Evolutionary conservation across 139 green algal species (phyloP).

Genomic region (Volvox reticuliferus): DNA sequence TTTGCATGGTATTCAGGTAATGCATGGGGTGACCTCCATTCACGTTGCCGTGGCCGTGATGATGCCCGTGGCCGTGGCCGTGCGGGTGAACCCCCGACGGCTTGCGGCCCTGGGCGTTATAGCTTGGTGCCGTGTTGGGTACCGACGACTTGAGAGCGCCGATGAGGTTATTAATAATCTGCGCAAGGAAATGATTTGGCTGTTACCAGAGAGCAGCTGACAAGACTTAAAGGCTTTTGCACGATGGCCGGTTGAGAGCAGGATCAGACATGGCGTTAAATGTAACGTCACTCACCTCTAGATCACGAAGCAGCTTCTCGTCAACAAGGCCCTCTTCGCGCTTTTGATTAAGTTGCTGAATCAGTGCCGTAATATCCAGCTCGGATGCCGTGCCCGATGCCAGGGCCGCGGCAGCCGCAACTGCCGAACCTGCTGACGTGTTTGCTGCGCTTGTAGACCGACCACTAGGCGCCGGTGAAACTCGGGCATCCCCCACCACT

Average conservation of each 20-base stretch:
- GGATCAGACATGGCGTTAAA: too few relatives aligned
- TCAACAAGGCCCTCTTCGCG: constrained; percentile 63
- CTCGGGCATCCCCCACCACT: neutral
- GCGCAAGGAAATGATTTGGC: neutral
- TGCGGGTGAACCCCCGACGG: neutral
- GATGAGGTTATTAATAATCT: constrained; percentile 67
- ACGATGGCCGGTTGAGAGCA: too few relatives aligned
- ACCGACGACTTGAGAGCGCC: constrained; percentile 47
- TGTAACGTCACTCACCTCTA: constrained; percentile 13
- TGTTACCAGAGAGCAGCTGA: too few relatives aligned
- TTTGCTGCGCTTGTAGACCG: neutral
- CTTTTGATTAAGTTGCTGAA: constrained; percentile 56
- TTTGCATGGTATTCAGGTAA: neutral
- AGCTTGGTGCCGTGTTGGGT: constrained; percentile 29
- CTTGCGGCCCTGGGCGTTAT: constrained; percentile 45
- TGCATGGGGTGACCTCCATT: constrained; percentile 13
- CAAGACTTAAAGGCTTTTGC: too few relatives aligned
- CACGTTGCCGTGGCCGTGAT: constrained; percentile 17
- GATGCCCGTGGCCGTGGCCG: neutral
- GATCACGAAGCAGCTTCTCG: constrained; percentile 63
- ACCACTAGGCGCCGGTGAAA: neutral
- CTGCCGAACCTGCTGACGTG: neutral
- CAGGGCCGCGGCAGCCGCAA: constrained; percentile 11
- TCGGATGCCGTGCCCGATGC: constrained; percentile 19
- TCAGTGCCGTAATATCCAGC: constrained; percentile 55